Evolutionary conservation across 441 rosid genomes (phyloP), one percentile per base, ranked within the genome.

Genomic region (Euphorbia celastroides): DNA sequence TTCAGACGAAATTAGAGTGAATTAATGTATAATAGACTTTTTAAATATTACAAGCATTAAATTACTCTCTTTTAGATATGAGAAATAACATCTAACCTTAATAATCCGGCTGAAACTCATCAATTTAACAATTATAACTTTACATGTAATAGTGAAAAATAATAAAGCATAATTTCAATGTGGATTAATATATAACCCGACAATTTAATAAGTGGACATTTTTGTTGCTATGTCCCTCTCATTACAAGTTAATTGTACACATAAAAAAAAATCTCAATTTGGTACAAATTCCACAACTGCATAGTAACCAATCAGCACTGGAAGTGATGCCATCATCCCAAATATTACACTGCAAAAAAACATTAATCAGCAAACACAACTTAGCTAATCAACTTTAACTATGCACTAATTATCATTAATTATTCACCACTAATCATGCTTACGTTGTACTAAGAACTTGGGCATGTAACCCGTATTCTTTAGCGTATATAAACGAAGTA

Each of bases 371-470:
- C 2, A 48, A 7, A 55, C 23, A 54, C 5, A 10, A 65, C 2
- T 44, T 44, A 44, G 50, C 50, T 44, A 44, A 44, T 44, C 19
- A 48, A 1, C 20, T 0, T 2, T 48, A 48, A 48, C 19, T n/a
- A 56, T 12, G 46, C 2, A 1, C n/a, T 2, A 32, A 28, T 14
- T 13, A 56, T n/a, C n/a, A n/a, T n/a, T n/a, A n/a, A n/a, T n/a
- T n/a, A n/a, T n/a, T n/a, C n/a, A n/a, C n/a, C n/a, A n/a, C n/a
- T n/a, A n/a, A n/a, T n/a, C n/a, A n/a, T n/a, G n/a, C 88, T 75
- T 86, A 93, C 97, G 99, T 97, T 50, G 97, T 90, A 85, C 98
- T 93, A 42, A 90, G 80, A 32, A 93, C 96, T 2, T 86, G 86
- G 5, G 95, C 89, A 74, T 93, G 99, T 32, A 89, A 63, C 67